Evolutionary conservation across 306 rosid species (phyloP).

Genomic region (Cicer pinnatifidum): DNA sequence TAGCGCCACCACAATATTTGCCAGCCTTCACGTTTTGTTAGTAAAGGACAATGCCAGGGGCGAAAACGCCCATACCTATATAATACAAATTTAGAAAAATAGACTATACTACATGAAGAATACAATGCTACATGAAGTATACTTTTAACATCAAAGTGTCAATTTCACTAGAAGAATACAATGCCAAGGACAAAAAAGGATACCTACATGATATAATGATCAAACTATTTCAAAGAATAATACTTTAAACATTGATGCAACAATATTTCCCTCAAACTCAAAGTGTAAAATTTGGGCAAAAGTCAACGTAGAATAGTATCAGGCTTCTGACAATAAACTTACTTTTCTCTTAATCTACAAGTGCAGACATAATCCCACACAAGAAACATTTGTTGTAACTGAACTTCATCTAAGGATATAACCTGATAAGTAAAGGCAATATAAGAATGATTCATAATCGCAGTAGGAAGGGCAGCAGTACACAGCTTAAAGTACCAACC

Average conservation of each 20-base stretch:
- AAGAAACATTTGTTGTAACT: slow-evolving; percentile 70
- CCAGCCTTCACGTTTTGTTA: slow-evolving; percentile 71
- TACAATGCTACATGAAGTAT: too few species aligned
- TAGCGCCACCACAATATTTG: slow-evolving; percentile 88
- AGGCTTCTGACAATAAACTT: slow-evolving; percentile 45
- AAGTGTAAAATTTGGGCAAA: slow-evolving; percentile 8
- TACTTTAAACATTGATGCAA: not conserved
- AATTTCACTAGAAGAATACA: too few species aligned
- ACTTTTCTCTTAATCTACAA: slow-evolving; percentile 79
- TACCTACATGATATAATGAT: slow-evolving; percentile 56
- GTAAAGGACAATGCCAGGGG: slow-evolving; percentile 76
- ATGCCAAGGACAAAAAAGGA: slow-evolving; percentile 79
- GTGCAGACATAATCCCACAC: slow-evolving; percentile 77
- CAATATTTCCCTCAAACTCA: not conserved
- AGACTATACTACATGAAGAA: too few species aligned
- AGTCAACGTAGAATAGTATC: slow-evolving; percentile 35
- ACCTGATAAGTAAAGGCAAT: slow-evolving; percentile 51
- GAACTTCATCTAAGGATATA: slow-evolving; percentile 76
- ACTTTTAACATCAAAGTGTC: too few species aligned
- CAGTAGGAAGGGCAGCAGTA: slow-evolving; percentile 10
- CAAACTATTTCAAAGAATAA: slow-evolving; percentile 37
- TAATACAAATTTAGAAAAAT: slow-evolving; percentile 36
- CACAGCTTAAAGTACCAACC: slow-evolving; percentile 59
- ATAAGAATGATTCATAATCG: slow-evolving; percentile 32
- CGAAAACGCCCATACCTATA: slow-evolving; percentile 91